Evolutionary conservation across 2,329 filamentous ascomycete genomes (phyloP).

Genomic region (Epicoccum sorghinum): DNA sequence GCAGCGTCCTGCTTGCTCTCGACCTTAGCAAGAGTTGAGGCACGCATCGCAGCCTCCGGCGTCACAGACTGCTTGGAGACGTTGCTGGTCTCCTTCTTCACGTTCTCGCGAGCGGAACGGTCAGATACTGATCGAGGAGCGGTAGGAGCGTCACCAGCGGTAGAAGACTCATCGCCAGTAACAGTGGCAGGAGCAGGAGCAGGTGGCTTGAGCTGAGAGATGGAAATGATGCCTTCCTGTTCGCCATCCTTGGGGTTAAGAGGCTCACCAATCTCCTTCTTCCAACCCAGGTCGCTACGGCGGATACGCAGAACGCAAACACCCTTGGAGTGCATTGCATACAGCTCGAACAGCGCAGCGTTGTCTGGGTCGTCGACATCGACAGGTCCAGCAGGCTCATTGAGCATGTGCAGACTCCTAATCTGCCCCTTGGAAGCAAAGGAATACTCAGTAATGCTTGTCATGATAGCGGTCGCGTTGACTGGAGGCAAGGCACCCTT

Average conservation of each 20-base stretch:
- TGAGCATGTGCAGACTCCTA: slow-evolving; percentile 87
- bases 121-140: slow-evolving; percentile 44
- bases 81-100: slow-evolving; percentile 45
- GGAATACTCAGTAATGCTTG: slow-evolving; percentile 93
- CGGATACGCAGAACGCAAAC: slow-evolving; percentile 89
- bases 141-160: slow-evolving; percentile 42
- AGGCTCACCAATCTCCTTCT: slow-evolving; percentile 80
- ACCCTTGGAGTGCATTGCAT: slow-evolving; percentile 96
- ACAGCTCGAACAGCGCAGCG: slow-evolving; percentile 86
- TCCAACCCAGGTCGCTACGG: slow-evolving; percentile 90
- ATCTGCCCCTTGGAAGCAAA: slow-evolving; percentile 85
- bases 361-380: slow-evolving; percentile 67
- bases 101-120: slow-evolving; percentile 43
- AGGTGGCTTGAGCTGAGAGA: slow-evolving; percentile 66
- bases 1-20: slow-evolving; percentile 51
- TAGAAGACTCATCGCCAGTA: slow-evolving; percentile 45
- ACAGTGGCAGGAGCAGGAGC: slow-evolving; percentile 34
- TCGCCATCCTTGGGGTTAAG: slow-evolving; percentile 78
- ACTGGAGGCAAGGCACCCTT: slow-evolving; percentile 69
- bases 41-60: slow-evolving; percentile 48
- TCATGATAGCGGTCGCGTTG: slow-evolving; percentile 96
- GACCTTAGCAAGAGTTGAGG: slow-evolving; percentile 50
- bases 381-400: slow-evolving; percentile 66
- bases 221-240: slow-evolving; percentile 73
- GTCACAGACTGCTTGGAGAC: slow-evolving; percentile 43